These are phyloP conservation scores for Mycena alexandri DNA, from an alignment of 768 basidiomycete species.

Conservation along the genomic window DNA sequence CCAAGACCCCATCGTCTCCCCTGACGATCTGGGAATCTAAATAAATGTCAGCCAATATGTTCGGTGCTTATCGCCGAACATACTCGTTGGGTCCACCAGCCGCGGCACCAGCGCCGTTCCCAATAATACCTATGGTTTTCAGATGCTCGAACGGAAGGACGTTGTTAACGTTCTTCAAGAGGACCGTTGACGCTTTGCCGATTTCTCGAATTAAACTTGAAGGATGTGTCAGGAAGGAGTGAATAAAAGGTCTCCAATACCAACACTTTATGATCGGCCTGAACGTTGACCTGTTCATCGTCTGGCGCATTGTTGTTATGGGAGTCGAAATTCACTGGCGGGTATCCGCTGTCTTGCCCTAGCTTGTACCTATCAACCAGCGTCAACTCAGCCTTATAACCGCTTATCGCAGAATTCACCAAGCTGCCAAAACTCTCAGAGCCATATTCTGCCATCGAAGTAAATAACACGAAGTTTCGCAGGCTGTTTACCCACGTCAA, in stretches of 20 bases:
- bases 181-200: slow-evolving; percentile 58
- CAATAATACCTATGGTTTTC: slow-evolving; percentile 63
- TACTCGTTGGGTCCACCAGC: slow-evolving; percentile 68
- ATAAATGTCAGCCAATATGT: not conserved
- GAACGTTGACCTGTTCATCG: slow-evolving; percentile 65
- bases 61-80: slow-evolving; percentile 5
- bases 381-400: not conserved
- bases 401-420: slow-evolving; percentile 39
- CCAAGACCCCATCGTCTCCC: slow-evolving; percentile 71
- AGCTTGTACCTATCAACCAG: slow-evolving; percentile 49
- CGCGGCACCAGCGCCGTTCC: slow-evolving; percentile 68
- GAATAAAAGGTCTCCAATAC: slow-evolving; percentile 24
- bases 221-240: slow-evolving; percentile 1
- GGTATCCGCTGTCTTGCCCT: slow-evolving; percentile 68
- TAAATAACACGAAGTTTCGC: slow-evolving; percentile 37
- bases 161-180: slow-evolving; percentile 57
- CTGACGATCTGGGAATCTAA: slow-evolving; percentile 60
- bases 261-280: slow-evolving; percentile 65
- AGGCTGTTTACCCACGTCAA: slow-evolving; percentile 54
- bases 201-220: slow-evolving; percentile 55
- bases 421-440: slow-evolving; percentile 78
- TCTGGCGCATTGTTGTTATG: slow-evolving; percentile 54
- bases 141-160: slow-evolving; percentile 16
- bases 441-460: slow-evolving; percentile 69
- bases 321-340: slow-evolving; percentile 71